Evolutionary conservation across 2,329 filamentous ascomycete species (phyloP), one percentile per base, ranked within the genome.

Genomic region (Calonectria multiphialidica): DNA sequence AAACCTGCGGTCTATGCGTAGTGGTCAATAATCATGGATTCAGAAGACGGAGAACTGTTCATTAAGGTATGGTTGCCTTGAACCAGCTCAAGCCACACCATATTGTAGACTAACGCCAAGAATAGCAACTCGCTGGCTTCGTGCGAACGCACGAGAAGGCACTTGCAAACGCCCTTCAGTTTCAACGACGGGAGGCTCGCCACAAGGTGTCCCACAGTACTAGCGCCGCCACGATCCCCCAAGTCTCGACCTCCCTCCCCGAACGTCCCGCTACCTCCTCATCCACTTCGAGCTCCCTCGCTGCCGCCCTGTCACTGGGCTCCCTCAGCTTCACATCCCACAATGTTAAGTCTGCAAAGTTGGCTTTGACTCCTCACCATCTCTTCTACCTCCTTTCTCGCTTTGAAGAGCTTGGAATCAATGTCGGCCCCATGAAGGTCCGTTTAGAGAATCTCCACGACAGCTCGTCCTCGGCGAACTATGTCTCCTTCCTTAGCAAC

Each of bases 71-170:
- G 86, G 61, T 50, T 44, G 10, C 13, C 44, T 35, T 13, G 21
- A 15, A 23, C 15, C 42, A 6, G 5, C 30, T 15, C 25, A 18
- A 57, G 42, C 23, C 33, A 65, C 33, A 65, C 70, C 73, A 65
- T 55, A 28, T 30, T 67, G 18, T 55, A 72, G 35, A n/a, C 78
- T 86, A 73, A 85, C 79, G 73, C 45, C 25, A 44, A 12, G 35
- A 66, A 72, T 83, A 98, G 96, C 97, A 98, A 89, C 90, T 99
- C 83, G 96, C 96, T 82, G 93, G 93, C 86, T 98, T 98, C 86
- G 95, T 99, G 85, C 95, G 96, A 75, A 98, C 95, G 68, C 95
- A 99, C 87, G 97, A 99, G 86, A 98, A 98, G 86, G 96, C 96
- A 44, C 91, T 99, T 75, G 97, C 97, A 82, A 98, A 98, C 87